Base-by-base conservation (phyloP, 257 asterid species). In the Lantana camara region DNA sequence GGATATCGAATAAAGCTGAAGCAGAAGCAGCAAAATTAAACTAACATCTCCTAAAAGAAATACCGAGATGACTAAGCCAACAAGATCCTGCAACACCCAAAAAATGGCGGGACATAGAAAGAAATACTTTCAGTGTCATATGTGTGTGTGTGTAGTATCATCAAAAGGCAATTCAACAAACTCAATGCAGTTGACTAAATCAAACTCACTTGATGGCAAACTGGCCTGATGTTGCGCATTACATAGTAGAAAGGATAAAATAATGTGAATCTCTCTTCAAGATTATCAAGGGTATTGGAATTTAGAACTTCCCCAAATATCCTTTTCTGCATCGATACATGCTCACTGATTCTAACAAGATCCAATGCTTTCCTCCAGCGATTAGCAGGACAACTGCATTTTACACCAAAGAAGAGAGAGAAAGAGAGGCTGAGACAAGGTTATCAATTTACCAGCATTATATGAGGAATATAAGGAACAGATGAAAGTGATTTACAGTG, bases 21-120 rank as follows among this genome's bases (percentile, higher is more conserved):
- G 95, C 78, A 88, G 73, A 37, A 88, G 88, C 51, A 90, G 92
- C 81, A 88, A 80, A 63, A 90, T 95, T 74, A 90, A 77, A 83
- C 95, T 85, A 83, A 90, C 79, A 85, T 90, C 97, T 80, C 89
- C 97, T 66, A 90, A 58, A 65, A 90, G 88, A 60, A 90, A 88
- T 63, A 83, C 70, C 12, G 96, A 90, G 77, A 87, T 80, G 56
- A 82, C 75, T 79, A 90, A 82, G 61, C 95, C 97, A 64, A 90
- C 94, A 57, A 90, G 87, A 75, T 85, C 96, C 97, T 90, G 92
- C 85, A 78, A 73, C 55, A 68, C 40, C 57, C 54, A 57, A 71
- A 54, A 40, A 47, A n/a, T n/a, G 40, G 58, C 42, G 22, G 49
- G 44, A 73, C 42, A 57, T 44, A 74, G 55, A 37, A 19, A 44